Evolutionary conservation across 768 basidiomycete genomes (phyloP).

Genomic region (Tubosaeta sp.): DNA sequence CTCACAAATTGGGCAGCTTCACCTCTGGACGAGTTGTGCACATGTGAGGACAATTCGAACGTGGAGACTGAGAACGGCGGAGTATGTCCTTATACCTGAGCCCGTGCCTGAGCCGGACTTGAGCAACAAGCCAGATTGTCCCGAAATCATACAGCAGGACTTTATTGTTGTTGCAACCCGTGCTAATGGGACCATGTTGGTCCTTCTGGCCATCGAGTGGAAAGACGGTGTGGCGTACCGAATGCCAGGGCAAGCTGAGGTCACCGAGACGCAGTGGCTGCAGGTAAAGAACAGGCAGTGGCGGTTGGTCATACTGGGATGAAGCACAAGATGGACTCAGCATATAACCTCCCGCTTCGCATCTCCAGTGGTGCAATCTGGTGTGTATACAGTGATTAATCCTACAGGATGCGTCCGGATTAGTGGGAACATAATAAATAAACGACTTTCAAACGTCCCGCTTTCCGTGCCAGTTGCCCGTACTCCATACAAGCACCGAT

Average conservation of each 20-base stretch:
- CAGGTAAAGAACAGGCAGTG: constrained; percentile 10
- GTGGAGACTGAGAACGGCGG: background rate
- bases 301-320: constrained; percentile 10
- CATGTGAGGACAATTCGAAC: background rate
- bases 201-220: constrained; percentile 15
- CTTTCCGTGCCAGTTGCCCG: too few species aligned
- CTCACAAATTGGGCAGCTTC: constrained; percentile 2
- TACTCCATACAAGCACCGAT: too few species aligned
- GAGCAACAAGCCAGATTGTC: background rate
- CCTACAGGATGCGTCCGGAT: too few species aligned
- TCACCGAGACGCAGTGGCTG: background rate
- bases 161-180: constrained; percentile 11
- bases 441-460: too few species aligned
- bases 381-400: too few species aligned
- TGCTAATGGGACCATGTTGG: background rate
- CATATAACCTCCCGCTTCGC: too few species aligned
- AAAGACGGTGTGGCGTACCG: constrained; percentile 14
- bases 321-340: too few species aligned
- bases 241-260: background rate
- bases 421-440: too few species aligned
- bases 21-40: constrained; percentile 16
- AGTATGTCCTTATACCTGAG: background rate
- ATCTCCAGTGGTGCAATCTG: too few species aligned
- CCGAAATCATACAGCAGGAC: constrained; percentile 7
- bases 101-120: background rate